Evolutionary conservation across 2,329 filamentous ascomycete genomes (phyloP), one percentile per base, ranked within the genome.

Genomic region (Neoscytalidium dimidiatum): DNA sequence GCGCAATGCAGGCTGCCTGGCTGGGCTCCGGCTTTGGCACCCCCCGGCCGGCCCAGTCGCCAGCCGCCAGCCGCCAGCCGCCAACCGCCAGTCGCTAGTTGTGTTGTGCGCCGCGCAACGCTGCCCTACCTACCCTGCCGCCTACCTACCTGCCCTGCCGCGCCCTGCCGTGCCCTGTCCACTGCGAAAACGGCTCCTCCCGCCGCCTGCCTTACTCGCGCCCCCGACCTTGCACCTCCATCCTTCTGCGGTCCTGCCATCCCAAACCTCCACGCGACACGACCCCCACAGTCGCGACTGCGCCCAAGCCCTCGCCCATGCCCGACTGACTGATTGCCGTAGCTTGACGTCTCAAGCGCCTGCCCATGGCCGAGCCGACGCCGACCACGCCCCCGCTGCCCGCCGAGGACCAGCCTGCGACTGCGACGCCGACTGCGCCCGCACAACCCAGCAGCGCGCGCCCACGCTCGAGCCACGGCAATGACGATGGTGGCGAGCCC

Each of bases 321-420:
- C 56, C 41, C 56, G 56, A 44, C 56, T 48, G 56, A 44, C 41
- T 31, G 31, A n/a, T 11, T 31, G 51, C 19, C 11, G 26, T 28
- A 13, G 26, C 41, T 9, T 19, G 19, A 46, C 35, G 56, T 19
- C 38, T 8, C 38, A 29, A n/a, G 38, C 38, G 28, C 38, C 38
- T 26, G 38, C 43, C 56, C 56, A 60, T 60, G 56, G 35, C 56
- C 28, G 56, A 60, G 38, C 38, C 49, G 28, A 23, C 49, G 29
- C 17, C 49, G 17, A 7, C 72, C 56, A 69, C 70, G 23, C 71
- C 69, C n/a, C n/a, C n/a, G n/a, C n/a, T n/a, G 46, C 71, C 70
- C 71, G 28, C 62, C 31, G 63, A 61, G n/a, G 8, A 14, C 56
- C 8, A 21, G 35, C 21, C 28, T 17, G 48, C 48, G 26, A 21